Conservation (phyloP, 495 filamentous ascomycete genomes). For the Hypoxylon rickii region DNA sequence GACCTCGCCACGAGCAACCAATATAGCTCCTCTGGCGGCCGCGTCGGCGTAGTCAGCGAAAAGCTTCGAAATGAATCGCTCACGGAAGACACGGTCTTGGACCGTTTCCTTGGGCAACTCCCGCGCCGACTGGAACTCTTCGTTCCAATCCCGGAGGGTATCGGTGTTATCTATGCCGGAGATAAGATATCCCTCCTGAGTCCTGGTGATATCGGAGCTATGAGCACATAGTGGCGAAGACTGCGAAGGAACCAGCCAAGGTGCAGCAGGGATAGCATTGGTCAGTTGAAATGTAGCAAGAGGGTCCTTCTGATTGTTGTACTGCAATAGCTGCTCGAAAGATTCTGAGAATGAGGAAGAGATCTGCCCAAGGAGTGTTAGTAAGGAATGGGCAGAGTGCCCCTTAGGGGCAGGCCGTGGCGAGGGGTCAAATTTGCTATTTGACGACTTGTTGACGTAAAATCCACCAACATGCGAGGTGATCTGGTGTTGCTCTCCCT, state of each 20-base stretch:
- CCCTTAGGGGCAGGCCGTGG: slow-evolving; percentile 72
- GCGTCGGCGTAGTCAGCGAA: slow-evolving; percentile 98
- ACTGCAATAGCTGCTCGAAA: slow-evolving; percentile 77
- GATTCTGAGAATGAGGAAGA: slow-evolving; percentile 80
- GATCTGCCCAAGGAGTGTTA: slow-evolving; percentile 73
- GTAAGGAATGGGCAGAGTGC: slow-evolving; percentile 79
- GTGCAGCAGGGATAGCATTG: slow-evolving; percentile 87
- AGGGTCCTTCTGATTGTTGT: slow-evolving; percentile 80
- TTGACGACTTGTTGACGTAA: slow-evolving; percentile 92
- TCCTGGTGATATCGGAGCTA: slow-evolving; percentile 79
- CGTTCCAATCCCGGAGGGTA: slow-evolving; percentile 96
- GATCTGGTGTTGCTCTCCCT: slow-evolving; percentile 91
- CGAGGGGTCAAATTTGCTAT: slow-evolving; percentile 88
- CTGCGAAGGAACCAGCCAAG: slow-evolving; percentile 82
- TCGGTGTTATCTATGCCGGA: slow-evolving; percentile 90
- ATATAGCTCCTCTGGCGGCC: slow-evolving; percentile 86
- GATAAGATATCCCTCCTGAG: slow-evolving; percentile 91
- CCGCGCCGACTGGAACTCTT: slow-evolving; percentile 96
- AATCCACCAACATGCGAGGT: slow-evolving; percentile 93
- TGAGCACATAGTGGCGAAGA: slow-evolving; percentile 68
- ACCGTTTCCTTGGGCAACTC: slow-evolving; percentile 91
- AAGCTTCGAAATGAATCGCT: slow-evolving; percentile 90
- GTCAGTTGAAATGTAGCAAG: slow-evolving; percentile 92
- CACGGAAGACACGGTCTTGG: slow-evolving; percentile 94
- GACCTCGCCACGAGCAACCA: slow-evolving; percentile 92